Conservation (phyloP, 2,329 filamentous ascomycete genomes). For the Diaporthe helianthi region DNA sequence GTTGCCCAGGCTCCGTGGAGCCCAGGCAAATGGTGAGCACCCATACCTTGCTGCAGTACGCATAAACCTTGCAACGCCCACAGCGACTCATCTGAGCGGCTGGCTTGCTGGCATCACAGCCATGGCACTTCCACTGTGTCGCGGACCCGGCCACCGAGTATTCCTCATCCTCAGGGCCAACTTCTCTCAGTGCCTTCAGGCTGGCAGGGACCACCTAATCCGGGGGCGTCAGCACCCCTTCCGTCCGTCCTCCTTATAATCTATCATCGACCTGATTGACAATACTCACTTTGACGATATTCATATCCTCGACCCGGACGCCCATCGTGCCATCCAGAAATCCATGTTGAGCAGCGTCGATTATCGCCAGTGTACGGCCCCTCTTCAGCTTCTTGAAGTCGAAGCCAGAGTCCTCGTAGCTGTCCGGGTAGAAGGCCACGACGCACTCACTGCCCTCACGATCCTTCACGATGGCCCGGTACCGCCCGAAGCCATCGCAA, state of each 20-base stretch:
- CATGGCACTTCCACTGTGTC: conserved; percentile 19
- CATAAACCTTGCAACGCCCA: background rate
- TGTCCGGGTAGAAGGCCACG: conserved; percentile 37
- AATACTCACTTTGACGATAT: conserved; percentile 1
- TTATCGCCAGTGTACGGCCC: conserved; percentile 39
- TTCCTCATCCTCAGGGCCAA: background rate
- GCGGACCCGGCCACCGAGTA: background rate
- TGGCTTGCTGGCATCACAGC: conserved; percentile 12
- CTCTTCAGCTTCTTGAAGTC: conserved; percentile 36
- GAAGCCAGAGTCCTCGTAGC: conserved; percentile 3
- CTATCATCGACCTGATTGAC: too few species aligned
- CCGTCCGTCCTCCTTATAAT: too few species aligned
- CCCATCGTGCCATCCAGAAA: conserved; percentile 32
- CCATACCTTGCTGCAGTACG: conserved; percentile 27
- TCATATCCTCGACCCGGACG: conserved; percentile 23
- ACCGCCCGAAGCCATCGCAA: conserved; percentile 33
- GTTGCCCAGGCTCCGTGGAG: too few species aligned
- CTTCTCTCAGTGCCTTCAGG: background rate
- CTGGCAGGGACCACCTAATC: conserved; percentile 7
- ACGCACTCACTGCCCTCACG: conserved; percentile 24
- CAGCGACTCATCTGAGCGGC: conserved; percentile 7
- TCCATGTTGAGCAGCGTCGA: conserved; percentile 32
- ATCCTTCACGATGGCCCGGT: conserved; percentile 36
- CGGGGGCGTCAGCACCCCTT: background rate
- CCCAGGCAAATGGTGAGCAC: background rate